Conservation (phyloP, 441 rosid genomes). For the Daphne laureola region DNA sequence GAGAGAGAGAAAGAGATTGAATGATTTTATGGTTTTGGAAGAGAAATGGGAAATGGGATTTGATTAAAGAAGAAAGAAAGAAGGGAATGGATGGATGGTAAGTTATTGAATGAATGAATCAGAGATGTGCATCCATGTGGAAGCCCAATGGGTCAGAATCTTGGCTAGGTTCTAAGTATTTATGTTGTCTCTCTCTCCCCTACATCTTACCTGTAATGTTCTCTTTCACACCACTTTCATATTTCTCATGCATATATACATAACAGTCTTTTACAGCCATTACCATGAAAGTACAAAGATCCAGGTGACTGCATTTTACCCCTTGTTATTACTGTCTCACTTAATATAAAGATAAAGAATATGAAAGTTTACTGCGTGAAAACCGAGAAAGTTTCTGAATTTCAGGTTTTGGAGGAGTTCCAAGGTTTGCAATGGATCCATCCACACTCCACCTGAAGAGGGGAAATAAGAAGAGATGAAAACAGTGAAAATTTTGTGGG, state of each 20-base stretch:
- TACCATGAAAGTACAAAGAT: too few relatives aligned
- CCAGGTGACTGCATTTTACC: too few relatives aligned
- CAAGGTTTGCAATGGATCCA: too few relatives aligned
- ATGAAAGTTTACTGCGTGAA: too few relatives aligned
- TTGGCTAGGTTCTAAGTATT: slow-evolving; percentile 3
- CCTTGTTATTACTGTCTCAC: too few relatives aligned
- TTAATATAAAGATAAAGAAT: too few relatives aligned
- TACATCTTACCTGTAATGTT: neutral
- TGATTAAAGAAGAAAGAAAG: slow-evolving; percentile 18
- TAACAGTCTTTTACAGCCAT: too few relatives aligned
- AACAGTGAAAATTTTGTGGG: slow-evolving; percentile 18
- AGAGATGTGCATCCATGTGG: slow-evolving; percentile 22
- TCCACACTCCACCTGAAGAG: too few relatives aligned
- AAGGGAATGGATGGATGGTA: slow-evolving; percentile 26
- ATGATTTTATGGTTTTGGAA: neutral
- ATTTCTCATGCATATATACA: too few relatives aligned
- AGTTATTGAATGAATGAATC: slow-evolving; percentile 16
- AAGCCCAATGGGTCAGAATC: slow-evolving; percentile 9
- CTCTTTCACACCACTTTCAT: neutral
- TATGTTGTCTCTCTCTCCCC: neutral
- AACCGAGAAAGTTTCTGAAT: too few relatives aligned
- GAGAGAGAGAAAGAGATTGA: neutral
- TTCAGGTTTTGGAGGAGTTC: too few relatives aligned
- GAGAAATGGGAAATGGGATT: too few relatives aligned
- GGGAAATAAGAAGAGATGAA: neutral